Conservation (phyloP, 345 rosid genomes). For the Citrus inodora region DNA sequence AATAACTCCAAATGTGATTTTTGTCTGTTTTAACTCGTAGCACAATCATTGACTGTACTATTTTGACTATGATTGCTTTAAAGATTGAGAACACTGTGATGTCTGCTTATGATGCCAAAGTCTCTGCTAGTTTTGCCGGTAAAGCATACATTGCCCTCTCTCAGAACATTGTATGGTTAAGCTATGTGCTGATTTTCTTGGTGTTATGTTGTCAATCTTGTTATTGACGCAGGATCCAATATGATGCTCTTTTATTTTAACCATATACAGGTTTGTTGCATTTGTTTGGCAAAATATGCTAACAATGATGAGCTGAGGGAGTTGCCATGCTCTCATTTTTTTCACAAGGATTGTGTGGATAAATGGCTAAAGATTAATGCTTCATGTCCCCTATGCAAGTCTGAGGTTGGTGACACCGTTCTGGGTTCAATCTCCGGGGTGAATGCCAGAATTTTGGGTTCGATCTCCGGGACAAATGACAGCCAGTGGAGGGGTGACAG, state of each 20-base stretch:
- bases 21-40: not conserved
- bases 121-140: not conserved
- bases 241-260: not conserved
- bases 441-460: conserved; percentile 32
- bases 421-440: conserved; percentile 37
- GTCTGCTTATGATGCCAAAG: not conserved
- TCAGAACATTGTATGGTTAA: not conserved
- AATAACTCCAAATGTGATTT: not conserved
- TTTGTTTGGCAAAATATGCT: conserved; percentile 89
- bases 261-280: conserved; percentile 74
- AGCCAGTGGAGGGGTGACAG: conserved; percentile 37
- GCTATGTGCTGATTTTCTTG: not conserved
- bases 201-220: not conserved
- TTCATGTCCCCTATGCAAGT: conserved; percentile 93
- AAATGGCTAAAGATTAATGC: conserved; percentile 97
- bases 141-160: not conserved
- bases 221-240: not conserved
- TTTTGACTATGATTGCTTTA: not conserved
- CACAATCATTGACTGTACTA: too few species aligned
- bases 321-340: conserved; percentile 82
- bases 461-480: conserved; percentile 28
- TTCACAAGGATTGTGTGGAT: conserved; percentile 95
- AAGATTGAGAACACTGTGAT: not conserved
- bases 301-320: conserved; percentile 93
- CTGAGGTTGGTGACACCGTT: conserved; percentile 61